Base-by-base conservation (phyloP, 345 rosid species). In the Clarkia xantiana region DNA sequence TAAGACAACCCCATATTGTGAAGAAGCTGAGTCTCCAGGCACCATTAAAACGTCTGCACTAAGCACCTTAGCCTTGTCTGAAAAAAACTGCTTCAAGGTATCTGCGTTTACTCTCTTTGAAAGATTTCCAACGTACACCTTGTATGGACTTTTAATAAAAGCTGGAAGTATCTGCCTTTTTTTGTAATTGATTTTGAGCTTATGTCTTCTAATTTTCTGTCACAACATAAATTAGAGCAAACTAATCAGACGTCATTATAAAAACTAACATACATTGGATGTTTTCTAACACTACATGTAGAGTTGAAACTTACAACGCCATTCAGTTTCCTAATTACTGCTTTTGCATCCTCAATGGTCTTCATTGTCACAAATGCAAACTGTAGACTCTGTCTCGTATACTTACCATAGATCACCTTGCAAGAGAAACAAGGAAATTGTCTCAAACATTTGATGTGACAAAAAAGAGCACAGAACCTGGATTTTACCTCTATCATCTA, bases 281-380 rank as follows among this genome's bases (percentile, higher is more conserved):
- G 48, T 22, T 16, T 17, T 45, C 48, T 16, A 3, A 23, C 17
- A 34, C 51, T 20, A 20, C 1, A 3, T 4, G 25, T 2, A 2
- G 34, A 48, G 40, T 5, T 19, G 15, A 60, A 18, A 16, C 80
- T 71, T 67, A 86, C 93, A 23, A 72, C 79, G 63, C 93, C 89
- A 63, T 86, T 83, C 54, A 90, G 67, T 65, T 86, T 90, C 75
- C 86, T 91, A 41, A 76, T 53, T 16, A 67, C 89, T 41, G 89
- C 77, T 64, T 68, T 76, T 11, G 96, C 94, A 74, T 90, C 94
- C 61, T 81, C 94, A 29, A 70, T 69, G 14, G 86, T 79, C 65
- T 79, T 86, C 94, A 86, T 86, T 4, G 79, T 83, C 40, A 79
- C 95, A 57, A 86, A 90, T 41, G 84, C 95, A 66, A 89, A 85